Base-by-base conservation (phyloP, 257 asterid species). In the Cynanchum wilfordii region DNA sequence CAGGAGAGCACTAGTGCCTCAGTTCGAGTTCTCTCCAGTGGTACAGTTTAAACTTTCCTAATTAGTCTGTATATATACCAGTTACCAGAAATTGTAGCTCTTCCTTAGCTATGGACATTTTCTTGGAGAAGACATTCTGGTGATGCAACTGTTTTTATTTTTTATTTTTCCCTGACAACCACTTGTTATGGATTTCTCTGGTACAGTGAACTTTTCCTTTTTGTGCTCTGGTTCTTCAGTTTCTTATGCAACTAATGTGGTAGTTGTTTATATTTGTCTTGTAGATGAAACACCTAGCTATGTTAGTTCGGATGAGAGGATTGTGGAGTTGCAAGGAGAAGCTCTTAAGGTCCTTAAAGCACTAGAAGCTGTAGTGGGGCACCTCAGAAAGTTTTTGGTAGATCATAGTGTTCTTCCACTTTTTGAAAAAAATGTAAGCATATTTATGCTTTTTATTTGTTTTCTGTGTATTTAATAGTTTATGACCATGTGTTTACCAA, bases 261-360 rank as follows among this genome's bases (percentile, higher is more conserved):
- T 54, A 20, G 40, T 29, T 42, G 40, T 29, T 49, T 29, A 27
- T 55, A 29, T 75, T 68, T 67, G 72, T 78, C 68, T 58, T 74
- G 67, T 86, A 90, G 98, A 87, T 69, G 96, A 89, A 44, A 56
- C 77, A 76, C 92, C 95, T 57, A n/a, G 71, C 69, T 90, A 86
- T 82, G 97, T 90, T 71, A 81, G 69, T 84, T 78, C 96, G 17
- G 97, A 87, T 51, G 98, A 93, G 87, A 85, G 96, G 81, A 75
- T 90, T 70, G 90, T 90, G 36, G 98, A 93, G 77, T 70, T 93
- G 78, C 97, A 89, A 71, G 98, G 96, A 22, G 97, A 93, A 80
- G 86, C 87, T 74, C 68, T 76, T 72, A 90, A 93, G 80, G 96
- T 93, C 66, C 88, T 86, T 38, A 85, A 79, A 77, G 98, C 97